Conservation (phyloP, 2,329 filamentous ascomycete species). For the Davidsoniella australis region DNA sequence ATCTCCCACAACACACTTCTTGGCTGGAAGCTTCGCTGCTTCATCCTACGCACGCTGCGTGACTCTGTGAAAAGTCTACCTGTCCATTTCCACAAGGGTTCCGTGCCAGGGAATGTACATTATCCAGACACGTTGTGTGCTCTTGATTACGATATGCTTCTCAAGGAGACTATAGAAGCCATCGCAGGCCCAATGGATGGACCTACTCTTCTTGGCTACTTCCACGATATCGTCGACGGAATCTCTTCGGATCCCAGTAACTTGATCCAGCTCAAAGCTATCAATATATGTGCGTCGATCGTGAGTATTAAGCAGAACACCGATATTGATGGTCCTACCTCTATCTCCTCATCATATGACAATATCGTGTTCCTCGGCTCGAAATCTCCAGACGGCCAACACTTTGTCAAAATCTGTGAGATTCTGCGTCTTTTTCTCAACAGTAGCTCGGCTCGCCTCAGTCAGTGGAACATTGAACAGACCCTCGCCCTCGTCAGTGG, state of each 20-base stretch:
- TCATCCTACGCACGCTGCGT: constrained; percentile 20
- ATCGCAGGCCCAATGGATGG: constrained; percentile 20
- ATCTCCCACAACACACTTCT: constrained; percentile 22
- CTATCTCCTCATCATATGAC: constrained; percentile 26
- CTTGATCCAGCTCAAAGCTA: constrained; percentile 25
- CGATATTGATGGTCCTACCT: constrained; percentile 18
- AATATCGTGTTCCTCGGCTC: constrained; percentile 18
- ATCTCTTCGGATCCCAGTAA: constrained; percentile 19
- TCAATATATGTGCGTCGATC: constrained; percentile 23
- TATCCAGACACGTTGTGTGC: constrained; percentile 2
- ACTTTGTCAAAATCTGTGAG: constrained; percentile 25
- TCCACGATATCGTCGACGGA: constrained; percentile 22
- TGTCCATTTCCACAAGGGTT: no score
- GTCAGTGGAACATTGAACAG: constrained; percentile 40
- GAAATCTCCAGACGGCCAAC: constrained; percentile 11
- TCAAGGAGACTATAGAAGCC: constrained; percentile 19
- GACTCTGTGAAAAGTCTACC: constrained; percentile 4
- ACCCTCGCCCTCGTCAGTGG: constrained; percentile 26
- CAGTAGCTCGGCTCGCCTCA: constrained; percentile 31
- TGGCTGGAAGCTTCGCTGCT: constrained; percentile 30
- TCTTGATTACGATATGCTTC: constrained; percentile 17
- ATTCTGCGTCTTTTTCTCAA: constrained; percentile 31
- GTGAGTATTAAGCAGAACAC: background rate
- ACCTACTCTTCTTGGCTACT: constrained; percentile 22
- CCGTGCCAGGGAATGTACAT: no score